These are phyloP conservation scores for Nothomitra cinnamomea DNA, from an alignment of 2,329 filamentous ascomycete genomes.

Conservation along the genomic window DNA sequence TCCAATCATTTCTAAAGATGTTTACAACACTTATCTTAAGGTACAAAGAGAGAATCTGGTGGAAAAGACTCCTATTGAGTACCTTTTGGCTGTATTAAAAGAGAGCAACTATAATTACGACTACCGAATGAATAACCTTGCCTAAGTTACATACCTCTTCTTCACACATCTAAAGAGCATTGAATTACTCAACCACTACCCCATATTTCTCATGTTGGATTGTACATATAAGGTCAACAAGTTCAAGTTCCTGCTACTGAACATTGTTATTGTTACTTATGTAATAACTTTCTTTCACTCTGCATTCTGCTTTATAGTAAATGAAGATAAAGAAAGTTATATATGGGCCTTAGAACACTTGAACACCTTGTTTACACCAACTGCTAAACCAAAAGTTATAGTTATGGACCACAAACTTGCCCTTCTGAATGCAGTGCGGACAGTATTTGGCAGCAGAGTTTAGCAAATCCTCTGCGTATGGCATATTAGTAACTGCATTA, in stretches of 20 bases:
- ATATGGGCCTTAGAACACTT: neutral
- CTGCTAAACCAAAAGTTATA: neutral
- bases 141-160: neutral
- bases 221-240: slow-evolving; percentile 3
- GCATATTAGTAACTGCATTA: neutral
- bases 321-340: neutral
- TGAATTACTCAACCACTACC: neutral
- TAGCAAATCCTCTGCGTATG: neutral
- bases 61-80: neutral
- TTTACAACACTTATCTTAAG: neutral
- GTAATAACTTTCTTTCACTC: neutral
- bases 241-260: too few relatives aligned
- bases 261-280: neutral
- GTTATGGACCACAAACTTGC: neutral
- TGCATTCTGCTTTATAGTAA: too few relatives aligned
- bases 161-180: too few relatives aligned
- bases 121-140: neutral
- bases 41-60: neutral
- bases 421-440: neutral
- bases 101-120: neutral
- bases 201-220: neutral
- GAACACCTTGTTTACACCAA: neutral
- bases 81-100: neutral
- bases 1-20: neutral
- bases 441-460: neutral